Conservation (phyloP, 1,284 basidiomycete species). For the Anthracocystis panici-leucophaei region DNA sequence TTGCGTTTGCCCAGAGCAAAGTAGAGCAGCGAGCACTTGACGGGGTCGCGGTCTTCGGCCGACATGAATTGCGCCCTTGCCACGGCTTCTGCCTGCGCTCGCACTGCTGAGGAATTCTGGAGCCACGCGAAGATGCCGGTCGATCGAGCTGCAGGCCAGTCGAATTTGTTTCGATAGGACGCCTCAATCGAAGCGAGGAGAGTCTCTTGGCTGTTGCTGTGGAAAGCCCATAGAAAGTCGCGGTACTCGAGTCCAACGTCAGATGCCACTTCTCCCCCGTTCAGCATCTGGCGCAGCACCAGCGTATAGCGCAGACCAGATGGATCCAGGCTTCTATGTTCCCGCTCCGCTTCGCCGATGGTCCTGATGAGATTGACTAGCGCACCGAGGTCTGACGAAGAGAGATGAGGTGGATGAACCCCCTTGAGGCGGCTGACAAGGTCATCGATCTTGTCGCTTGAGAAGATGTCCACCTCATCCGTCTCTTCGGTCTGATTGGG, state of each 20-base stretch:
- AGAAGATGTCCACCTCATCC: slow-evolving; percentile 12
- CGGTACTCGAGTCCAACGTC: slow-evolving; percentile 77
- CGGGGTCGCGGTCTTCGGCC: slow-evolving; percentile 78
- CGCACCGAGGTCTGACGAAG: slow-evolving; percentile 81
- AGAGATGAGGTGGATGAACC: slow-evolving; percentile 78
- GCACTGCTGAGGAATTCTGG: slow-evolving; percentile 75
- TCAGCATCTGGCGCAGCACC: slow-evolving; percentile 39
- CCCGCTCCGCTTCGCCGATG: slow-evolving; percentile 88
- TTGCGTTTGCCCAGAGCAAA: slow-evolving; percentile 92
- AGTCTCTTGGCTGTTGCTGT: slow-evolving; percentile 90
- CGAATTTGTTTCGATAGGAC: slow-evolving; percentile 83
- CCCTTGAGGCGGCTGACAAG: slow-evolving; percentile 73
- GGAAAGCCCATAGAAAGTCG: slow-evolving; percentile 94
- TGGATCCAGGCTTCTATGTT: slow-evolving; percentile 83
- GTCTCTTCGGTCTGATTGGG: not conserved
- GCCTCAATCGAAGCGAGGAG: slow-evolving; percentile 79
- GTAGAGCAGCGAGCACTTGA: slow-evolving; percentile 88
- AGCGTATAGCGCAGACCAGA: slow-evolving; percentile 76
- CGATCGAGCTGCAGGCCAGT: slow-evolving; percentile 86
- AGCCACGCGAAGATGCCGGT: slow-evolving; percentile 91
- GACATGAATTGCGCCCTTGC: slow-evolving; percentile 92
- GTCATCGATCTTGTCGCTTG: slow-evolving; percentile 16
- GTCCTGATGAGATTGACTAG: slow-evolving; percentile 85
- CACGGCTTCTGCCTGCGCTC: slow-evolving; percentile 82
- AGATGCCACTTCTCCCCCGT: not conserved